phyloP scores from a whole-genome alignment of 2,329 filamentous ascomycete genomes.

The Neonectria neomacrospora region DNA sequence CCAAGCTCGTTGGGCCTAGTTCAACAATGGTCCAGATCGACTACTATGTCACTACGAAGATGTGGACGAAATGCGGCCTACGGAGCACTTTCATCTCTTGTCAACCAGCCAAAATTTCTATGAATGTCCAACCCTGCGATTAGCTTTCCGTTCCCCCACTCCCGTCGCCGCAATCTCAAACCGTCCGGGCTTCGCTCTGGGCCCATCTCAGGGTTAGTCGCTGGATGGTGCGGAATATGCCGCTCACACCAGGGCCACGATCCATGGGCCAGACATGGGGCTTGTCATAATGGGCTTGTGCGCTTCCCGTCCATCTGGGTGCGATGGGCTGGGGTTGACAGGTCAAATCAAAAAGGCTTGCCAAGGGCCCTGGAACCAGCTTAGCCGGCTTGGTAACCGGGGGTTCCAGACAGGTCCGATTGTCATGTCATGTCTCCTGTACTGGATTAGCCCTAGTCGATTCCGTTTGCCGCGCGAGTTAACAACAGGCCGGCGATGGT shows the following conservation, averaged over 20 bases:
- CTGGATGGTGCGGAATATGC: constrained; percentile 25
- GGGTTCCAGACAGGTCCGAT: background rate
- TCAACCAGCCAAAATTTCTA: constrained; percentile 18
- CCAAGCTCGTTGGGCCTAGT: constrained; percentile 10
- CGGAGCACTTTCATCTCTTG: constrained; percentile 14
- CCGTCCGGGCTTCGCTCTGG: constrained; percentile 33
- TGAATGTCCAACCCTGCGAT: constrained; percentile 37
- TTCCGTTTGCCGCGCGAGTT: background rate
- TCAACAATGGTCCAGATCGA: constrained; percentile 17
- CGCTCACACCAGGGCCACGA: constrained; percentile 10
- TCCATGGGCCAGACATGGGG: constrained; percentile 7
- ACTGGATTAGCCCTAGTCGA: background rate
- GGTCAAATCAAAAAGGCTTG: constrained; percentile 2
- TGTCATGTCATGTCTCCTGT: constrained; percentile 9
- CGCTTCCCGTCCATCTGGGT: constrained; percentile 34
- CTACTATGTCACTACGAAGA: background rate
- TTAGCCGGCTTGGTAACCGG: constrained; percentile 11
- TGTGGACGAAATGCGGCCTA: background rate
- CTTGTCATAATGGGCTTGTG: constrained; percentile 23
- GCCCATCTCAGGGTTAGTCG: constrained; percentile 20
- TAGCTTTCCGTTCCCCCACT: constrained; percentile 44
- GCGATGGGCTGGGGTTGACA: constrained; percentile 20
- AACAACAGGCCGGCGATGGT: background rate
- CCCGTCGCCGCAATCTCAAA: constrained; percentile 41
- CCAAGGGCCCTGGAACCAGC: constrained; percentile 3